Conservation (phyloP, 73 alveolate genomes). For the Blepharisma japonicum region DNA sequence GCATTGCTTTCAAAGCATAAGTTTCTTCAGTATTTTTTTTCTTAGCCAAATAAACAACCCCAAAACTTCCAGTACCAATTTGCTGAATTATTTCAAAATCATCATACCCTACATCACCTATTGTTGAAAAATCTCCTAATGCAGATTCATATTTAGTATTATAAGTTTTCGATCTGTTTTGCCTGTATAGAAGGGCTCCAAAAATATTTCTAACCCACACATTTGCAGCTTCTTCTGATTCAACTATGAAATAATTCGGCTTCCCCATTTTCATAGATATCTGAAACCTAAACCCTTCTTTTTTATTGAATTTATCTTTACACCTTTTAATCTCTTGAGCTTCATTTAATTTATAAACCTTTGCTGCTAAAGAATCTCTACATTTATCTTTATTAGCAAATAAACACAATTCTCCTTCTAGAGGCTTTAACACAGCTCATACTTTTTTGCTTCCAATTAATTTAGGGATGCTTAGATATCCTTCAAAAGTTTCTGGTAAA, state of each 20-base stretch:
- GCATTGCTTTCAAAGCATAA: constrained; percentile 31
- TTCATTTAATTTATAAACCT: neutral
- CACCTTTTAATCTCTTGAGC: neutral
- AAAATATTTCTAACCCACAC: neutral
- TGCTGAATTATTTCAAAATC: neutral
- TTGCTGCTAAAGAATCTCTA: neutral
- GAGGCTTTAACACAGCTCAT: neutral
- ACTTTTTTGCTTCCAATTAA: neutral
- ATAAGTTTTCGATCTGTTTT: neutral
- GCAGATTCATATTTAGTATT: neutral
- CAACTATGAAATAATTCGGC: neutral
- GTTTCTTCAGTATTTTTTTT: constrained; percentile 14
- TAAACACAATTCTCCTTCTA: neutral
- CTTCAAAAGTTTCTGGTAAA: neutral
- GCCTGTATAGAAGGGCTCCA: neutral
- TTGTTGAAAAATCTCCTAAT: neutral
- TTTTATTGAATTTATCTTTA: neutral
- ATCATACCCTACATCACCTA: neutral
- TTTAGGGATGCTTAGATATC: neutral
- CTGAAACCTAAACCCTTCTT: neutral
- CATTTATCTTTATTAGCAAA: neutral
- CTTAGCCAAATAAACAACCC: constrained; percentile 25
- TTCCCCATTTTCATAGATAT: neutral
- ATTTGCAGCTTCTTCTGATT: neutral
- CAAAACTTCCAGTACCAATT: constrained; percentile 37